Percentiles rank a stretch among this genome's conserved stretches.
Conservation (phyloP, 345 rosid species). For the Kandelia obovata region DNA sequence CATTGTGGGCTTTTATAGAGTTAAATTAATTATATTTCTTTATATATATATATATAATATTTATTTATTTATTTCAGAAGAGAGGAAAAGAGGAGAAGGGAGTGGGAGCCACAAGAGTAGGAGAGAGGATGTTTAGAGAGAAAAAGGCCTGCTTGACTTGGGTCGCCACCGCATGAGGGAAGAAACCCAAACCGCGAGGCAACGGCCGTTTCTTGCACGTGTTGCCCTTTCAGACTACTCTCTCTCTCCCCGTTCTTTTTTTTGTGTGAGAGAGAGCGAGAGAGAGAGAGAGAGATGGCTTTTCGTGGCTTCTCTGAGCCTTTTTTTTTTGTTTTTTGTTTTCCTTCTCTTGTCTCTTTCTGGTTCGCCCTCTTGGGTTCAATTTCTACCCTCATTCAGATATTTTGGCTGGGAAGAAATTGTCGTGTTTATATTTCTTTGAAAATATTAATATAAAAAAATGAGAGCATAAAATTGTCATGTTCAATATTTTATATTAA, state of each 20-base stretch:
- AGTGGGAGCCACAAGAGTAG: constrained; percentile 11
- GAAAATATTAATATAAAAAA: too few relatives aligned
- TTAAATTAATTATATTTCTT: neutral
- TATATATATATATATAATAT: neutral
- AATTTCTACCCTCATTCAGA: too few relatives aligned
- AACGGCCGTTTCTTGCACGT: constrained; percentile 21
- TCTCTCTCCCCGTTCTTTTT: neutral
- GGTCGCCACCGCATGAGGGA: neutral
- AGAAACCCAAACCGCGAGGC: constrained; percentile 19
- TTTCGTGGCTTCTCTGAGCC: neutral
- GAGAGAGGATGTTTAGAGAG: neutral
- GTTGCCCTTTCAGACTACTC: constrained; percentile 4
- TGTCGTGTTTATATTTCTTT: too few relatives aligned
- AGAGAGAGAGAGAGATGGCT: too few relatives aligned
- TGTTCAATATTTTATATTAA: too few relatives aligned
- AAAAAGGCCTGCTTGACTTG: neutral
- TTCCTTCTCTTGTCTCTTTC: too few relatives aligned
- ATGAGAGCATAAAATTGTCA: too few relatives aligned
- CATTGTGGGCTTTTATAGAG: constrained; percentile 9
- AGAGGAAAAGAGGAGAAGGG: neutral
- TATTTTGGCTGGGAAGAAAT: too few relatives aligned
- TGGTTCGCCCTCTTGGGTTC: too few relatives aligned
- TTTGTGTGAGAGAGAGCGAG: too few relatives aligned
- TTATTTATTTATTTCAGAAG: neutral
- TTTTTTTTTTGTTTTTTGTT: too few relatives aligned